phyloP scores from a whole-genome alignment of 2,329 filamentous ascomycete species.

The Scytalidium sp. region DNA sequence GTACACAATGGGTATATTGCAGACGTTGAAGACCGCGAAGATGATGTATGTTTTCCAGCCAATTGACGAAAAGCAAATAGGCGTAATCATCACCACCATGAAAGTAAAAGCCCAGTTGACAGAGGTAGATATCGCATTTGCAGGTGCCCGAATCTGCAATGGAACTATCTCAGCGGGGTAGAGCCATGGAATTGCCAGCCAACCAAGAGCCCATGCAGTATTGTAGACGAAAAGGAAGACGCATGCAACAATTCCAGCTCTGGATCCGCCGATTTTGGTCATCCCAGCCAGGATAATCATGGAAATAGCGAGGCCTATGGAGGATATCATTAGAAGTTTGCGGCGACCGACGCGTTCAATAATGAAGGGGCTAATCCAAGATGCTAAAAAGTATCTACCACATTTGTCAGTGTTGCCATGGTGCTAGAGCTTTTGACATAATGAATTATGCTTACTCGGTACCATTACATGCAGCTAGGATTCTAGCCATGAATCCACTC shows the following conservation, averaged over 20 bases:
- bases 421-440: too few relatives aligned
- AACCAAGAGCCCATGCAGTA: slow-evolving; percentile 50
- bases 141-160: slow-evolving; percentile 49
- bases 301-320: slow-evolving; percentile 55
- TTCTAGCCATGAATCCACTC: slow-evolving; percentile 44
- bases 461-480: slow-evolving; percentile 52
- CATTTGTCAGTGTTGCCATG: too few relatives aligned
- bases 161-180: slow-evolving; percentile 57
- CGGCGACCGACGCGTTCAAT: slow-evolving; percentile 59
- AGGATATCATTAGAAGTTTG: slow-evolving; percentile 67
- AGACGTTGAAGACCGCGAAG: slow-evolving; percentile 55
- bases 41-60: too few relatives aligned
- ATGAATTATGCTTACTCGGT: too few relatives aligned
- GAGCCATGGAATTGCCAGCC: slow-evolving; percentile 49
- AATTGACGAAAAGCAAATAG: slow-evolving; percentile 43
- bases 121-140: slow-evolving; percentile 49
- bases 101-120: slow-evolving; percentile 55
- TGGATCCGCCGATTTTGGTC: slow-evolving; percentile 28
- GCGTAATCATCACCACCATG: slow-evolving; percentile 38
- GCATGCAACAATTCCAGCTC: slow-evolving; percentile 26
- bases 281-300: slow-evolving; percentile 54
- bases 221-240: slow-evolving; percentile 47
- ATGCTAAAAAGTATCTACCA: slow-evolving; percentile 36
- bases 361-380: slow-evolving; percentile 30
- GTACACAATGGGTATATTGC: slow-evolving; percentile 39